A percentile compares a stretch with the other conserved stretches of the same genome.
phyloP scores from a whole-genome alignment of 768 basidiomycete species.

The Lenzites betulinus region DNA sequence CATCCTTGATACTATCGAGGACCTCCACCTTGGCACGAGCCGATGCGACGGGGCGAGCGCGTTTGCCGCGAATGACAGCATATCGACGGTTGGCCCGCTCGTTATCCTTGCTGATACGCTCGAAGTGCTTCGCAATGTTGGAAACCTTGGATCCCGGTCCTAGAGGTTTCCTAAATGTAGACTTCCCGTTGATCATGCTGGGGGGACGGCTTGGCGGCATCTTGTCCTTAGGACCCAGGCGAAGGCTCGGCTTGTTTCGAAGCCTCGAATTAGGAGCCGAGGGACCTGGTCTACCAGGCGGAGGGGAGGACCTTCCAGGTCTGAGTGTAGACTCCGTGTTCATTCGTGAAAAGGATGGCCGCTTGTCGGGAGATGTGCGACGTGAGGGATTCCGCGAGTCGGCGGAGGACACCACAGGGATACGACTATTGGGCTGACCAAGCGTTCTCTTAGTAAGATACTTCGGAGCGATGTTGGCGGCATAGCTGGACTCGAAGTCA shows the following conservation, averaged over 20 bases:
- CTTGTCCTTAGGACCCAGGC: conserved; percentile 40
- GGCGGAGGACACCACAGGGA: conserved; percentile 48
- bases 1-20: conserved; percentile 87
- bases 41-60: conserved; percentile 87
- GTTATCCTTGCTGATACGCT: conserved; percentile 74
- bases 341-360: conserved; percentile 30
- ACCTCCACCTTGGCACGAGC: conserved; percentile 88
- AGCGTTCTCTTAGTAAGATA: conserved; percentile 60
- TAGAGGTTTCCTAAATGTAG: conserved; percentile 56
- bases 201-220: conserved; percentile 42
- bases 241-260: conserved; percentile 40
- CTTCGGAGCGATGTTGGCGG: conserved; percentile 85
- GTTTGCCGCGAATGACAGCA: conserved; percentile 81
- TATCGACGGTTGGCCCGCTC: conserved; percentile 79
- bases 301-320: conserved; percentile 38
- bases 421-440: conserved; percentile 43
- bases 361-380: conserved; percentile 75
- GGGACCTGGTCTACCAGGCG: conserved; percentile 40
- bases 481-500: conserved; percentile 91
- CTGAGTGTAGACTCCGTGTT: conserved; percentile 27
- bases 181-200: conserved; percentile 45
- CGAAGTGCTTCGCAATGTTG: conserved; percentile 88
- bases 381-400: conserved; percentile 68
- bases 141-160: conserved; percentile 72
- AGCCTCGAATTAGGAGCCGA: conserved; percentile 34